Evolutionary conservation across 1,284 basidiomycete genomes (phyloP), one percentile per base, ranked within the genome.

Genomic region (Cystobasidium slooffiae): DNA sequence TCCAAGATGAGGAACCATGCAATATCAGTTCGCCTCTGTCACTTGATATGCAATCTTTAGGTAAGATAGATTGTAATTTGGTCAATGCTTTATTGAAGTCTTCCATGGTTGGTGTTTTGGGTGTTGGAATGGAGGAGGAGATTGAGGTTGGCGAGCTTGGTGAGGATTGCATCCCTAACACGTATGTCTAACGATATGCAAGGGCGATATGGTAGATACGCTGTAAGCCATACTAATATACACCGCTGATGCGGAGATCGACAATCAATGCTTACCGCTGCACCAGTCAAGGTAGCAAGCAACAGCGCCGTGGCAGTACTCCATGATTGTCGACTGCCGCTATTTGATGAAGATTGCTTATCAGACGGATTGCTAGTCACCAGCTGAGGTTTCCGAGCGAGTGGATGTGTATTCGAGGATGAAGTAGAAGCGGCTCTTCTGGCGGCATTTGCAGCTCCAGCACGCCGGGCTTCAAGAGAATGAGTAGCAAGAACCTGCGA

Each of bases 221-320:
- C 47, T 51, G 20, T 51, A 20, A 10, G 22, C 8, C 9, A 1
- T 44, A 56, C 37, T 52, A n/a, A n/a, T n/a, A 22, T 31, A 53
- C 8, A 65, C 59, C 47, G 3, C 20, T 51, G 16, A 51, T 51
- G 47, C 20, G 16, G 7, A 75, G 56, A 24, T 75, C 76, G 16
- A 77, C 43, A 3, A 63, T 59, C n/a, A 76, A 76, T 9, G 75
- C 53, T n/a, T 24, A 66, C 78, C 3, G 72, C 39, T 1, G 75
- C 58, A n/a, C 79, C 79, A n/a, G 76, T 77, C 16, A 79, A 20
- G 9, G 79, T 78, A 10, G 79, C 77, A 41, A 79, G 76, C 24
- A 79, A 56, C 22, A 79, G 61, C 14, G 76, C 65, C 14, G 76
- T 77, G 41, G 78, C 62, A 7, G 73, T 73, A 20, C 61, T 64